Percentiles rank a stretch among this genome's conserved stretches.
Conservation (phyloP, 495 filamentous ascomycete species). For the Bathelium albidoporum region DNA sequence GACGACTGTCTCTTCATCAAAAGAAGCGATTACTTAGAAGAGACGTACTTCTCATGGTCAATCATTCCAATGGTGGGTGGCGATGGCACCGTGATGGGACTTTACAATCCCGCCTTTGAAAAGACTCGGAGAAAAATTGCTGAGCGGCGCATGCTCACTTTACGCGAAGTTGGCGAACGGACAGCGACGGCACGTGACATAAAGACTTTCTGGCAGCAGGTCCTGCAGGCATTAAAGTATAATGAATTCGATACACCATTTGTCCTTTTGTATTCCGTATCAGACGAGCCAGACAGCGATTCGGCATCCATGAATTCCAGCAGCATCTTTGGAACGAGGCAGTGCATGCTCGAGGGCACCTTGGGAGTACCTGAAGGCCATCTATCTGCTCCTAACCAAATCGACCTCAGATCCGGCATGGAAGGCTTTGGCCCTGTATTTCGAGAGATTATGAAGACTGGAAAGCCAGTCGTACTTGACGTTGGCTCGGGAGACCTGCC, state of each 20-base stretch:
- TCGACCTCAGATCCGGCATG: slow-evolving; percentile 50
- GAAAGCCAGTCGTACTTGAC: slow-evolving; percentile 48
- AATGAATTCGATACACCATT: slow-evolving; percentile 57
- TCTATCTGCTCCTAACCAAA: slow-evolving; percentile 37
- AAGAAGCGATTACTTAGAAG: slow-evolving; percentile 52
- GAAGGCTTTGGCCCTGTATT: slow-evolving; percentile 58
- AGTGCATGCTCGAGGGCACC: slow-evolving; percentile 49
- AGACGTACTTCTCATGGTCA: slow-evolving; percentile 60
- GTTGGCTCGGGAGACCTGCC: slow-evolving; percentile 49
- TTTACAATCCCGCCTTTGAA: slow-evolving; percentile 61
- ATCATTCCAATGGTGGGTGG: slow-evolving; percentile 56
- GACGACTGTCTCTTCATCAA: slow-evolving; percentile 57
- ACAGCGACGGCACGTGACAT: slow-evolving; percentile 57
- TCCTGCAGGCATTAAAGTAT: slow-evolving; percentile 46
- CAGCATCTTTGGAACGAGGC: slow-evolving; percentile 41
- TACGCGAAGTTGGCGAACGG: slow-evolving; percentile 59
- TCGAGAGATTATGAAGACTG: slow-evolving; percentile 53
- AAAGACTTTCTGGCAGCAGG: slow-evolving; percentile 50
- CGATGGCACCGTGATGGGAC: slow-evolving; percentile 50
- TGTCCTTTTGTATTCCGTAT: slow-evolving; percentile 51
- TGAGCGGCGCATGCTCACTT: slow-evolving; percentile 55
- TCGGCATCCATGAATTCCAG: slow-evolving; percentile 51
- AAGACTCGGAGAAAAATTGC: slow-evolving; percentile 55
- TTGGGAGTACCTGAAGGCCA: slow-evolving; percentile 54
- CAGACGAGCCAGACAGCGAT: slow-evolving; percentile 50